Conservation (phyloP, 1,284 basidiomycete genomes). For the Inonotus hispidus region DNA sequence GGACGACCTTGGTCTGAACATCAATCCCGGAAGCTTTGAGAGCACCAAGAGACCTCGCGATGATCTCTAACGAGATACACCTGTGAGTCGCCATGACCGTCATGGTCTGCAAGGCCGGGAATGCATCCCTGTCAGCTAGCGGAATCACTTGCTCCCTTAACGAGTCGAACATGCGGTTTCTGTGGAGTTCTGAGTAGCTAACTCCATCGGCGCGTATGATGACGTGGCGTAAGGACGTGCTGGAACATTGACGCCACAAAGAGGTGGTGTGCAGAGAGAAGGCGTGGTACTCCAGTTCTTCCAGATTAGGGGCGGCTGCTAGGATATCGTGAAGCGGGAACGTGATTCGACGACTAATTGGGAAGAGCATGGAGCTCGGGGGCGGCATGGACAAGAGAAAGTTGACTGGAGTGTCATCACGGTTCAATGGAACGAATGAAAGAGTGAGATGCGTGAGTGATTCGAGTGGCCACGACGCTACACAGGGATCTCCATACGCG, state of each 20-base stretch:
- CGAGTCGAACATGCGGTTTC: background rate
- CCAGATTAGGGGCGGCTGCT: background rate
- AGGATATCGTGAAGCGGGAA: background rate
- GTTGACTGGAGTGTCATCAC: background rate
- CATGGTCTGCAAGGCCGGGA: background rate
- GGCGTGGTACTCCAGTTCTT: background rate
- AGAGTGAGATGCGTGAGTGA: background rate
- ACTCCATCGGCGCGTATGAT: background rate
- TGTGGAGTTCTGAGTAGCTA: background rate
- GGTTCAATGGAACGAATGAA: background rate
- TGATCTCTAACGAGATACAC: background rate
- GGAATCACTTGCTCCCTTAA: background rate
- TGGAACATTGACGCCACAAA: background rate
- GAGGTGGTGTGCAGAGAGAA: background rate
- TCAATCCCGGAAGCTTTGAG: background rate
- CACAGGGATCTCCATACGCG: background rate
- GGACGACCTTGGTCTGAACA: background rate
- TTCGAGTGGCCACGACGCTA: background rate
- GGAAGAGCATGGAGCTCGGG: background rate
- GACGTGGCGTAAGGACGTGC: background rate
- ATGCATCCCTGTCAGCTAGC: background rate
- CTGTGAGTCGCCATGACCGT: background rate
- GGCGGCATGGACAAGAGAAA: background rate
- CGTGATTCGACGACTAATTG: background rate
- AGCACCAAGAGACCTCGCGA: background rate